A percentile compares a stretch with the other conserved stretches of the same genome.
These are phyloP conservation scores for Straminergon stramineum DNA, from an alignment of 225 moss, liverwort and hornwort genomes.

Conservation along the genomic window DNA sequence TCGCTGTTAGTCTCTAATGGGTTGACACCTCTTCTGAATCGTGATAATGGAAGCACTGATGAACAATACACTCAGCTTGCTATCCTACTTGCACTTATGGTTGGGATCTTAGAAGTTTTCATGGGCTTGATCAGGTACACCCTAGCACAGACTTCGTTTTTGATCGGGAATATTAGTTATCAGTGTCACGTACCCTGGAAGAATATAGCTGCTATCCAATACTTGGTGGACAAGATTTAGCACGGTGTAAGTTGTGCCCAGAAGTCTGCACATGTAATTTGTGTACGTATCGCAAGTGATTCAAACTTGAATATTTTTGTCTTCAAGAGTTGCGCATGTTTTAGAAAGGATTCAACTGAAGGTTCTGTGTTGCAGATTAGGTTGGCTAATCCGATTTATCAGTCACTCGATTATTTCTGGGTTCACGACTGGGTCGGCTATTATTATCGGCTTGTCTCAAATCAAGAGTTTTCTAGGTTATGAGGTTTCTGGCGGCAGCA, in stretches of 20 bases:
- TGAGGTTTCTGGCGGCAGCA: constrained; percentile 56
- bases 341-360: background rate
- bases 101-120: constrained; percentile 67
- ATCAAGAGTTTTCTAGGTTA: constrained; percentile 77
- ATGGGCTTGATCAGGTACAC: constrained; percentile 71
- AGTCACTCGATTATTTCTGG: constrained; percentile 94
- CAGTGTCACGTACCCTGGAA: background rate
- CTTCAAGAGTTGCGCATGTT: background rate
- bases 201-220: background rate
- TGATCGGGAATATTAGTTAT: background rate
- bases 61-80: constrained; percentile 66
- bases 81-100: constrained; percentile 75
- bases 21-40: constrained; percentile 47
- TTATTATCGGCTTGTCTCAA: constrained; percentile 92
- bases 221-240: background rate
- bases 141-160: background rate
- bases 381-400: constrained; percentile 98
- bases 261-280: background rate
- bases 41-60: constrained; percentile 16
- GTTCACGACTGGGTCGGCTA: constrained; percentile 81
- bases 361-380: constrained; percentile 51
- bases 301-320: background rate
- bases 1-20: constrained; percentile 78
- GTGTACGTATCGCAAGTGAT: background rate
- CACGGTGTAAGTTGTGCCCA: background rate